Evolutionary conservation across 2,329 filamentous ascomycete genomes (phyloP).

Genomic region (Monilinia aucupariae): DNA sequence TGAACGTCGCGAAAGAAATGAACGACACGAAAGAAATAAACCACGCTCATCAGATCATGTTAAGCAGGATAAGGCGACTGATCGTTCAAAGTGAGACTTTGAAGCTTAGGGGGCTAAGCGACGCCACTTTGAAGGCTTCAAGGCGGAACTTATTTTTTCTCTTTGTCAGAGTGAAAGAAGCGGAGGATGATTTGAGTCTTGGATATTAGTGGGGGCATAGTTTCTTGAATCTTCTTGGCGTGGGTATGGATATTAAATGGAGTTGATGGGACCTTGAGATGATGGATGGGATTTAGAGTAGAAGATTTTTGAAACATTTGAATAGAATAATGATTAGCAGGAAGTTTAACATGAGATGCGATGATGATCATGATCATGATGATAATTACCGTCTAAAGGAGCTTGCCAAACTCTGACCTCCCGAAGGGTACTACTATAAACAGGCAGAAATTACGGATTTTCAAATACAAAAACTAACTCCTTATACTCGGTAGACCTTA

Average conservation of each 20-base stretch:
- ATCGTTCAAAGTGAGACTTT: not conserved
- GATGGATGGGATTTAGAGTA: not conserved
- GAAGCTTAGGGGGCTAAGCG: not conserved
- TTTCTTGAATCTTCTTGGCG: not conserved
- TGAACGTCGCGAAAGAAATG: not conserved
- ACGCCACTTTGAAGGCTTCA: not conserved
- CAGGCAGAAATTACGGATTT: no score
- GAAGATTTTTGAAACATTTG: no score
- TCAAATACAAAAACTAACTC: no score
- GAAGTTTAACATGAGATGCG: not conserved
- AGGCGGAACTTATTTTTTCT: not conserved
- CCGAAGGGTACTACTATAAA: no score
- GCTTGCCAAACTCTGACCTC: no score
- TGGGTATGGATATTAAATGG: not conserved
- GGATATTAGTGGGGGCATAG: no score
- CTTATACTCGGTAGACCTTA: no score
- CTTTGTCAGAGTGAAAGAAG: not conserved
- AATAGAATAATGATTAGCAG: not conserved
- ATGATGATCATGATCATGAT: no score
- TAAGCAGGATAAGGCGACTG: not conserved
- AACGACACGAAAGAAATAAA: not conserved
- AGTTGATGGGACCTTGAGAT: not conserved
- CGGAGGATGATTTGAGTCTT: not conserved
- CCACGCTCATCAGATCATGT: not conserved
- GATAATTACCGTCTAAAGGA: no score